These are phyloP conservation scores for Silene uniflora DNA, from an alignment of 148 eudicot genomes.

Conservation along the genomic window DNA sequence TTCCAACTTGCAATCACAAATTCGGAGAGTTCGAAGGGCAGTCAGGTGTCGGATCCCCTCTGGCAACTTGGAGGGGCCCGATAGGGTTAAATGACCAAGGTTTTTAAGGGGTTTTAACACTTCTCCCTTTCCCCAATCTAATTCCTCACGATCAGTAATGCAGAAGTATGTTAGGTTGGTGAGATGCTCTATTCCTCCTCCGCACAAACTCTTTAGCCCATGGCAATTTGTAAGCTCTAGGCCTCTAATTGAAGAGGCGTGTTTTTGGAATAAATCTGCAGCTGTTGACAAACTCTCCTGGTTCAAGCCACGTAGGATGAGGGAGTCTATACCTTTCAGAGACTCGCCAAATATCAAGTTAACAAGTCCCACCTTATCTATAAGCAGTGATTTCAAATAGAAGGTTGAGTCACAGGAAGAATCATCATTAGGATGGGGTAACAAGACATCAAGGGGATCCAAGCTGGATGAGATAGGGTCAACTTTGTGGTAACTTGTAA, in stretches of 20 bases:
- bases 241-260: not conserved
- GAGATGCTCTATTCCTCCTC: conserved; percentile 15
- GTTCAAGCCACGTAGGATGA: not conserved
- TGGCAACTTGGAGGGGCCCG: not conserved
- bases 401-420: not conserved
- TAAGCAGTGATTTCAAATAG: not conserved
- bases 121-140: not conserved
- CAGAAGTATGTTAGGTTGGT: not conserved
- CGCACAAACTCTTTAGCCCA: not conserved
- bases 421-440: not conserved
- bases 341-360: conserved; percentile 7
- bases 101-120: conserved; percentile 1
- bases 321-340: not conserved
- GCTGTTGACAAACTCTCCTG: conserved; percentile 4
- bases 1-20: not conserved
- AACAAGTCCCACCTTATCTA: not conserved
- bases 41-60: conserved; percentile 13
- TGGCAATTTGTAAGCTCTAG: not conserved
- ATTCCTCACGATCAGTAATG: not conserved
- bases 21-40: not conserved
- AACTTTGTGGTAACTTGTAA: not conserved
- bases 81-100: not conserved
- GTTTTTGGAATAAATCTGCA: not conserved
- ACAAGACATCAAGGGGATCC: not conserved
- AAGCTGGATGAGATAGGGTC: too few relatives aligned